A percentile compares a stretch with the other conserved stretches of the same genome.
phyloP scores from a whole-genome alignment of 73 alveolate genomes.

The Paramecium sexaurelia region DNA sequence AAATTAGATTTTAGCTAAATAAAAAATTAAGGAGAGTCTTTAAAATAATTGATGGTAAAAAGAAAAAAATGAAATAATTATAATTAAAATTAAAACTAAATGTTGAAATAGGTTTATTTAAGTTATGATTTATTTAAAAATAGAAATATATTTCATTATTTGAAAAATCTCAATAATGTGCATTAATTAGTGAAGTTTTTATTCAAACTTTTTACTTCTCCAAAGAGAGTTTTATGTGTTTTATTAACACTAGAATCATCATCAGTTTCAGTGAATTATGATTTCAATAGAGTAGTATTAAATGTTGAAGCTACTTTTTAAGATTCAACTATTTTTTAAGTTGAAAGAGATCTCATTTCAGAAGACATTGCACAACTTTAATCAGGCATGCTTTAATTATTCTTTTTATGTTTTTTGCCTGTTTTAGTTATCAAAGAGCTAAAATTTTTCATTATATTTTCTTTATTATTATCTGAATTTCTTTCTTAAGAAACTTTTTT shows the following conservation, averaged over 20 bases:
- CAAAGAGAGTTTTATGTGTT: constrained; percentile 37
- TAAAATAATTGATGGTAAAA: neutral
- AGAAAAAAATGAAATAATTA: neutral
- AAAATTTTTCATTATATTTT: constrained; percentile 28
- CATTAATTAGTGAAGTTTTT: constrained; percentile 25
- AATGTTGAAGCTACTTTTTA: neutral
- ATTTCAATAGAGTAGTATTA: neutral
- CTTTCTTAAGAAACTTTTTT: neutral
- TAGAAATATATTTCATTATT: constrained; percentile 26
- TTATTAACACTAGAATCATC: constrained; percentile 16
- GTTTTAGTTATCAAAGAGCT: neutral
- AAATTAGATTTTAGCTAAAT: neutral
- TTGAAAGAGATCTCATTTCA: constrained; percentile 23
- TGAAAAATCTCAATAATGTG: constrained; percentile 34
- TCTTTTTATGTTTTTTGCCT: neutral
- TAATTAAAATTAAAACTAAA: neutral
- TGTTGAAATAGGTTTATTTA: no score
- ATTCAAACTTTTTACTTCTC: neutral
- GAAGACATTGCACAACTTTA: neutral
- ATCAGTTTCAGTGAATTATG: constrained; percentile 49
- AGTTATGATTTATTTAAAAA: neutral
- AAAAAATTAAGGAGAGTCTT: neutral
- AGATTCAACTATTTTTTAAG: neutral
- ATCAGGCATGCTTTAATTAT: constrained; percentile 36
- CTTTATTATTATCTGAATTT: neutral